These are phyloP conservation scores for Aspergillus ostianus DNA, from an alignment of 495 filamentous ascomycete species.

Conservation along the genomic window DNA sequence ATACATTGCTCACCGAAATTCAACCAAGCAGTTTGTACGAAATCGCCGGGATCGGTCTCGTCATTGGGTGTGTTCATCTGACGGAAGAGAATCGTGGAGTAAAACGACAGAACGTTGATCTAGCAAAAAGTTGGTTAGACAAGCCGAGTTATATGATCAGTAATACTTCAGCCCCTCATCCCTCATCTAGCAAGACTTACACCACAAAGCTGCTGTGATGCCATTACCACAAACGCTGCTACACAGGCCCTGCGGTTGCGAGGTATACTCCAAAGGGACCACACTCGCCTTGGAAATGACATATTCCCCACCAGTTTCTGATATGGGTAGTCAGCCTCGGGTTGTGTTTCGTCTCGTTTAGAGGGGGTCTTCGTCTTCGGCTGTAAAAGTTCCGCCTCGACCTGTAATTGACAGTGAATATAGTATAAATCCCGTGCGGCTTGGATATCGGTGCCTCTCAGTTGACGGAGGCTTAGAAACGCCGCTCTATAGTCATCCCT, in stretches of 20 bases:
- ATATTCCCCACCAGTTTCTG: conserved; percentile 8
- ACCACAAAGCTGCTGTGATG: conserved; percentile 74
- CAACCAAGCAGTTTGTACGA: conserved; percentile 41
- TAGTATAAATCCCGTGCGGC: conserved; percentile 73
- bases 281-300: conserved; percentile 2
- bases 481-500: conserved; percentile 60
- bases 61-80: conserved; percentile 50
- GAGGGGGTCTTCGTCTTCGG: not conserved
- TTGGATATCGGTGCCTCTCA: conserved; percentile 63
- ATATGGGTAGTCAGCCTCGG: conserved; percentile 13
- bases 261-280: conserved; percentile 54
- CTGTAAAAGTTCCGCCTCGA: conserved; percentile 25
- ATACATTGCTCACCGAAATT: conserved; percentile 59
- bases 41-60: no score
- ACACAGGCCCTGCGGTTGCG: conserved; percentile 60
- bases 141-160: not conserved
- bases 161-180: no score
- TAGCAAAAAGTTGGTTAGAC: not conserved
- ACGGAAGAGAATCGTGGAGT: conserved; percentile 64
- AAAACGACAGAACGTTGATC: conserved; percentile 75
- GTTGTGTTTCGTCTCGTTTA: conserved; percentile 1
- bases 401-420: conserved; percentile 58
- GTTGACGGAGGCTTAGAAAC: conserved; percentile 53
- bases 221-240: conserved; percentile 63
- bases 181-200: conserved; percentile 4